A percentile compares a stretch with the other conserved stretches of the same genome.
These are phyloP conservation scores for Anethum foeniculum DNA, from an alignment of 140 eudicot genomes.

Conservation along the genomic window DNA sequence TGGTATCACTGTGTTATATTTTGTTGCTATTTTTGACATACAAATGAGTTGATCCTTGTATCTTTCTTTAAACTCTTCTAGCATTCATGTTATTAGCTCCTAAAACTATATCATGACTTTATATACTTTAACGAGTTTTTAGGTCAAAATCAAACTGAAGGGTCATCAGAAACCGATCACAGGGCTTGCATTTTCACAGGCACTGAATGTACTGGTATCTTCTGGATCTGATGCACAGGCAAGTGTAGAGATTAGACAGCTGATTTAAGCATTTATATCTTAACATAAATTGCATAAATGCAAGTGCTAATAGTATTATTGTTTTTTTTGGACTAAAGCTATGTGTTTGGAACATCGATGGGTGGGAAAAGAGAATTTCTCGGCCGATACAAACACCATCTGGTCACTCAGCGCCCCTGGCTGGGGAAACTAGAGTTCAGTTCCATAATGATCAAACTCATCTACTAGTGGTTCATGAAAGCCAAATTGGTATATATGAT, in stretches of 20 bases:
- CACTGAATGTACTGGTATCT: conserved; percentile 68
- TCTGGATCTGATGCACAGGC: conserved; percentile 97
- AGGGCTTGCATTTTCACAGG: conserved; percentile 89
- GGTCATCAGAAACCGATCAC: conserved; percentile 87
- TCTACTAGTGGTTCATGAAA: conserved; percentile 71
- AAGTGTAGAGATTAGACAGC: conserved; percentile 18
- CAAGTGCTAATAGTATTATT: neutral
- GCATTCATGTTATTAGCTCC: neutral
- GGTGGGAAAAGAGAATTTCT: conserved; percentile 77
- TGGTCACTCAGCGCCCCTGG: conserved; percentile 39
- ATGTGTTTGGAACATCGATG: conserved; percentile 70
- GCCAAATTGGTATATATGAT: conserved; percentile 70
- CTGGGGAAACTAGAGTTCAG: conserved; percentile 75
- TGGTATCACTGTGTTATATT: neutral
- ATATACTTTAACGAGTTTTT: conserved; percentile 2
- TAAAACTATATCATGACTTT: neutral
- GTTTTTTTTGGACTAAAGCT: conserved; percentile 34
- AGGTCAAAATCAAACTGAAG: conserved; percentile 82
- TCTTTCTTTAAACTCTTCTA: neutral
- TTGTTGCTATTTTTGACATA: neutral
- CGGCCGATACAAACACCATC: conserved; percentile 60
- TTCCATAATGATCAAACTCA: conserved; percentile 78
- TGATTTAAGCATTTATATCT: neutral
- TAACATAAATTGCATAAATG: neutral
- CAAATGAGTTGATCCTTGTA: neutral